These are phyloP conservation scores for Clarireedia hainanense DNA, from an alignment of 2,329 filamentous ascomycete species.

Conservation along the genomic window DNA sequence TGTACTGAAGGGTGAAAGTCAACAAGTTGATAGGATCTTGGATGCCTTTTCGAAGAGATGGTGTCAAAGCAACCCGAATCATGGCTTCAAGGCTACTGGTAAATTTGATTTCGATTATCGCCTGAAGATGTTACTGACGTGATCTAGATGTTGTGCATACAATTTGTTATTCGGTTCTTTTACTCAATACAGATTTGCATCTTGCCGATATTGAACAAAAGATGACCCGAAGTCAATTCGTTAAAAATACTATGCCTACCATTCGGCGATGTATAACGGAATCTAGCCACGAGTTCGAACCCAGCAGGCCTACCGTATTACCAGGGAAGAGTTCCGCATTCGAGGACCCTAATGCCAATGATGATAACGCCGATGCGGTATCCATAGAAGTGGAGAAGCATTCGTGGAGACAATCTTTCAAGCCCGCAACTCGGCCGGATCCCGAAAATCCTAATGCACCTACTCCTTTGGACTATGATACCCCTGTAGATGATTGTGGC, in stretches of 20 bases:
- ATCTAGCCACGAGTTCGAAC: slow-evolving; percentile 60
- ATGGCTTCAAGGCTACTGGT: slow-evolving; percentile 88
- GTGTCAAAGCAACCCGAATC: slow-evolving; percentile 86
- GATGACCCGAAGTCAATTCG: slow-evolving; percentile 91
- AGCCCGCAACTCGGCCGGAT: slow-evolving; percentile 22
- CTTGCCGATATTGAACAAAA: slow-evolving; percentile 91
- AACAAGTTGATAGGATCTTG: slow-evolving; percentile 92
- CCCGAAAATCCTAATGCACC: slow-evolving; percentile 33
- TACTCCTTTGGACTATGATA: slow-evolving; percentile 30
- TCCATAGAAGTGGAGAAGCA: slow-evolving; percentile 29
- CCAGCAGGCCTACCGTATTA: slow-evolving; percentile 41
- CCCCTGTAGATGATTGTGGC: slow-evolving; percentile 50
- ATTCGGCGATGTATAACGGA: slow-evolving; percentile 71
- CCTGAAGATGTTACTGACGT: slow-evolving; percentile 11
- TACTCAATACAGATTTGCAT: slow-evolving; percentile 94
- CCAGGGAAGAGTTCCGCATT: slow-evolving; percentile 31
- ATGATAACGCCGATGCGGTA: slow-evolving; percentile 8
- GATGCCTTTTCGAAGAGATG: slow-evolving; percentile 83
- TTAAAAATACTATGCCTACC: slow-evolving; percentile 93
- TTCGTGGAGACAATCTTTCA: slow-evolving; percentile 28
- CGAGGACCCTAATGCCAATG: slow-evolving; percentile 10
- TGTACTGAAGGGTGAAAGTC: slow-evolving; percentile 82
- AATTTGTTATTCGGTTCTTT: slow-evolving; percentile 90
- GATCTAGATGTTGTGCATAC: slow-evolving; percentile 82
- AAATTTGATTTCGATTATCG: slow-evolving; percentile 30